Evolutionary conservation across 148 eudicot species (phyloP).

Genomic region (Euryodendron excelsum): DNA sequence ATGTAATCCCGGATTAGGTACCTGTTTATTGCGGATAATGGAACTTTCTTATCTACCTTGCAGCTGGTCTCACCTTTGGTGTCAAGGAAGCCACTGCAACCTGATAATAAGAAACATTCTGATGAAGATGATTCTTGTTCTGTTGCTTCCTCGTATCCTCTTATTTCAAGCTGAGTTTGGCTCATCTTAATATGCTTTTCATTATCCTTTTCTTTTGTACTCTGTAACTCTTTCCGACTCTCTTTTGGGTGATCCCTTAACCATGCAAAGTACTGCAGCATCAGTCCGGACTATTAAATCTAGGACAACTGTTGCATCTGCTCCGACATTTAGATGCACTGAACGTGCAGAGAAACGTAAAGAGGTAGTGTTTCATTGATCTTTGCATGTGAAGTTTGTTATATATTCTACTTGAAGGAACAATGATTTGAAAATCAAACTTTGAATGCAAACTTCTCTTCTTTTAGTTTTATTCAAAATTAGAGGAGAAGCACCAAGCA

Average conservation of each 20-base stretch:
- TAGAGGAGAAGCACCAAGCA: slow-evolving; percentile 89
- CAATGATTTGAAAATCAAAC: not conserved
- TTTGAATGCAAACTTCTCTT: not conserved
- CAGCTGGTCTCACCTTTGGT: slow-evolving; percentile 41
- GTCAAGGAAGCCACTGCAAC: slow-evolving; percentile 61
- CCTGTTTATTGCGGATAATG: too few relatives aligned
- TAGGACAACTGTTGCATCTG: slow-evolving; percentile 55
- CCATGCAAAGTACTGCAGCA: slow-evolving; percentile 38
- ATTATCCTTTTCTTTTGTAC: slow-evolving; percentile 1
- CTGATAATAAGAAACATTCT: slow-evolving; percentile 52
- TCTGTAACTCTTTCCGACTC: not conserved
- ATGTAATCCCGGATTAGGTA: not conserved
- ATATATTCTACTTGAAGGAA: not conserved
- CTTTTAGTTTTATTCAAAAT: slow-evolving; percentile 60
- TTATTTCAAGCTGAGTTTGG: slow-evolving; percentile 4
- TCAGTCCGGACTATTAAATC: slow-evolving; percentile 35
- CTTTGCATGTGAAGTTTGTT: slow-evolving; percentile 2
- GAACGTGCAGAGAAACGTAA: slow-evolving; percentile 88
- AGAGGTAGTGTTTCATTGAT: slow-evolving; percentile 51
- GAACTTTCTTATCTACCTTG: slow-evolving; percentile 18
- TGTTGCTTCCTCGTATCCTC: slow-evolving; percentile 71
- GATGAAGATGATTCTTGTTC: slow-evolving; percentile 79
- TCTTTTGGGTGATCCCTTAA: slow-evolving; percentile 35
- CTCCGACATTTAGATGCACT: slow-evolving; percentile 64
- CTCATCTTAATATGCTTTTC: slow-evolving; percentile 8